phyloP scores from a whole-genome alignment of 345 rosid genomes.

The Sapria himalayana region DNA sequence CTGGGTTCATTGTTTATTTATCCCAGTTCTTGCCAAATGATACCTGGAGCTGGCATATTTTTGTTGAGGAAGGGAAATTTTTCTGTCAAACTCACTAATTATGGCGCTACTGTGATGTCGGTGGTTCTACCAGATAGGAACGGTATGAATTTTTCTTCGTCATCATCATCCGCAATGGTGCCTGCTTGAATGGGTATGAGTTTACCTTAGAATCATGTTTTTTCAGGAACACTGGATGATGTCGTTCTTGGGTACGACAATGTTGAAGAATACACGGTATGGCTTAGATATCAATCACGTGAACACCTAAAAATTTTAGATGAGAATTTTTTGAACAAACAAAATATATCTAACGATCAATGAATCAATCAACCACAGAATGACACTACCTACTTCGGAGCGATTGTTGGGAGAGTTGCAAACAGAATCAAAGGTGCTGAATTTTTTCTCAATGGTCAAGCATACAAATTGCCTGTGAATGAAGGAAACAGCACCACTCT shows the following conservation, averaged over 20 bases:
- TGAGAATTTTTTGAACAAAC: too few relatives aligned
- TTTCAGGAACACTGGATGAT: slow-evolving; percentile 51
- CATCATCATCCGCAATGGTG: too few relatives aligned
- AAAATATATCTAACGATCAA: too few relatives aligned
- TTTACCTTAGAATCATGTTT: too few relatives aligned
- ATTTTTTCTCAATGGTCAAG: slow-evolving; percentile 41
- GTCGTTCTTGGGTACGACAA: slow-evolving; percentile 63
- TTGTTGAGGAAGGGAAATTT: slow-evolving; percentile 22
- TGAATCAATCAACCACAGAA: slow-evolving; percentile 17
- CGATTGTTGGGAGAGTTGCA: slow-evolving; percentile 69
- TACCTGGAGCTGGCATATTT: slow-evolving; percentile 10
- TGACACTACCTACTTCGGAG: slow-evolving; percentile 38
- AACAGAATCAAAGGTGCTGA: slow-evolving; percentile 57
- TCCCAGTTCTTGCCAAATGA: slow-evolving; percentile 6
- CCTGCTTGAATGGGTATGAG: too few relatives aligned
- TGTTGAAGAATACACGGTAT: slow-evolving; percentile 38
- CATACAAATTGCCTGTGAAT: slow-evolving; percentile 42
- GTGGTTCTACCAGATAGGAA: slow-evolving; percentile 32
- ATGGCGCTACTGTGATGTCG: slow-evolving; percentile 47
- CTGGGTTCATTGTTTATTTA: slow-evolving; percentile 4
- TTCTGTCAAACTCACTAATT: slow-evolving; percentile 29
- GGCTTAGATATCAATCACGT: background rate
- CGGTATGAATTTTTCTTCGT: too few relatives aligned
- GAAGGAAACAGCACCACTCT: slow-evolving; percentile 73
- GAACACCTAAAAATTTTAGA: background rate